phyloP scores from a whole-genome alignment of 257 asterid genomes.

The Linaria vulgaris region DNA sequence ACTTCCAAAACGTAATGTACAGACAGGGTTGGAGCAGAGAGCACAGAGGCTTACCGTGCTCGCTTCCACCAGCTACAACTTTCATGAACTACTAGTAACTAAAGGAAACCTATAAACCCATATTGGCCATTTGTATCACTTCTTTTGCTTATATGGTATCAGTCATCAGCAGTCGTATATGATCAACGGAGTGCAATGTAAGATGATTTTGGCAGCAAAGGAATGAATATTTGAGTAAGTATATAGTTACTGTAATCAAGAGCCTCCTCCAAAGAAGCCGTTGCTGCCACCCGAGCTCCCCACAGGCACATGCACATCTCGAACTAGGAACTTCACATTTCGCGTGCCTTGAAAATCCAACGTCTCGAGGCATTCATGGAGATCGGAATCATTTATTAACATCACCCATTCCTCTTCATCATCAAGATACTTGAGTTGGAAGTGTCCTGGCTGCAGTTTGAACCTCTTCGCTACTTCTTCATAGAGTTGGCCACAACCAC shows the following conservation, averaged over 20 bases:
- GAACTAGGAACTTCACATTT: conserved; percentile 58
- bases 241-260: conserved; percentile 21
- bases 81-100: not conserved
- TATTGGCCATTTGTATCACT: not conserved
- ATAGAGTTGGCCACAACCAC: conserved; percentile 61
- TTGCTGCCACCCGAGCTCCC: conserved; percentile 86
- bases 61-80: conserved; percentile 3
- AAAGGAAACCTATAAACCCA: not conserved
- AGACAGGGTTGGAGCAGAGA: conserved; percentile 6
- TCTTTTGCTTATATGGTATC: too few species aligned
- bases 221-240: not conserved
- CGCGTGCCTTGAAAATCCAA: conserved; percentile 54
- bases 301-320: conserved; percentile 46
- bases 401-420: conserved; percentile 97
- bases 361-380: conserved; percentile 75
- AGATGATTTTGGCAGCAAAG: not conserved
- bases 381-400: conserved; percentile 80
- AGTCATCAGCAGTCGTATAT: too few species aligned
- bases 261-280: conserved; percentile 45
- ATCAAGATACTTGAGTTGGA: conserved; percentile 83
- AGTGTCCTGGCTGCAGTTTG: conserved; percentile 55
- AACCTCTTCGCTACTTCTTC: conserved; percentile 78
- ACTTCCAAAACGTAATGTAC: conserved; percentile 9
- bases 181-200: not conserved
- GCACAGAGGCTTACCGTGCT: not conserved